Conservation (phyloP, 331 rosid genomes). For the Rhamnella rubrinervis region DNA sequence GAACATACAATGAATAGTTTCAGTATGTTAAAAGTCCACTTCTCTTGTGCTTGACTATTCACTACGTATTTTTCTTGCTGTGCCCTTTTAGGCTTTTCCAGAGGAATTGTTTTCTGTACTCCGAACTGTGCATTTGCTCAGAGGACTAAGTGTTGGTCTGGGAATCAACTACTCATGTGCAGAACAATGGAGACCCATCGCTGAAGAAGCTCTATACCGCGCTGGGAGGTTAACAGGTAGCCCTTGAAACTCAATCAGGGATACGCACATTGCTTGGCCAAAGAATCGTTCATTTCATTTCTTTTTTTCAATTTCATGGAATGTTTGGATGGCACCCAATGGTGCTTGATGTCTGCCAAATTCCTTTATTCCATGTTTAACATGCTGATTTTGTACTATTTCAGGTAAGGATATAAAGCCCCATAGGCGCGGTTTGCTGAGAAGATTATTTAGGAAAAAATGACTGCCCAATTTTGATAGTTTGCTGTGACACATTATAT, state of each 20-base stretch:
- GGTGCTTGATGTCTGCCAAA: neutral
- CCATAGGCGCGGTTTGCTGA: slow-evolving; percentile 33
- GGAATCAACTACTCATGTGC: slow-evolving; percentile 96
- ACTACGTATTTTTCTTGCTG: slow-evolving; percentile 6
- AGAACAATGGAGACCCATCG: slow-evolving; percentile 93
- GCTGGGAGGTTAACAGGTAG: slow-evolving; percentile 78
- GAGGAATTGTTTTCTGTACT: slow-evolving; percentile 94
- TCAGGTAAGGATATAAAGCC: slow-evolving; percentile 39
- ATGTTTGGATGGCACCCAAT: no score
- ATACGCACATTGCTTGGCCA: neutral
- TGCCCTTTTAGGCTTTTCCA: slow-evolving; percentile 68
- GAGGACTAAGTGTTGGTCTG: slow-evolving; percentile 95
- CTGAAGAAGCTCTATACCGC: slow-evolving; percentile 73
- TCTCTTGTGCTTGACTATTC: neutral
- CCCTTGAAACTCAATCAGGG: slow-evolving; percentile 19
- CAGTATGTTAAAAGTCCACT: neutral
- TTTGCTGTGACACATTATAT: slow-evolving; percentile 11
- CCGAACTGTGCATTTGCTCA: slow-evolving; percentile 83
- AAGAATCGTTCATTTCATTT: slow-evolving; percentile 1
- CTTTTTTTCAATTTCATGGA: neutral
- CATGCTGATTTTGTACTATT: slow-evolving; percentile 13
- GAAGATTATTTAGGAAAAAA: slow-evolving; percentile 44
- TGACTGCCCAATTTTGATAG: slow-evolving; percentile 16
- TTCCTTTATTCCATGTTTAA: slow-evolving; percentile 9
- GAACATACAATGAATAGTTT: neutral